Conservation (phyloP, 495 filamentous ascomycete genomes). For the Schizothecium vesticola region DNA sequence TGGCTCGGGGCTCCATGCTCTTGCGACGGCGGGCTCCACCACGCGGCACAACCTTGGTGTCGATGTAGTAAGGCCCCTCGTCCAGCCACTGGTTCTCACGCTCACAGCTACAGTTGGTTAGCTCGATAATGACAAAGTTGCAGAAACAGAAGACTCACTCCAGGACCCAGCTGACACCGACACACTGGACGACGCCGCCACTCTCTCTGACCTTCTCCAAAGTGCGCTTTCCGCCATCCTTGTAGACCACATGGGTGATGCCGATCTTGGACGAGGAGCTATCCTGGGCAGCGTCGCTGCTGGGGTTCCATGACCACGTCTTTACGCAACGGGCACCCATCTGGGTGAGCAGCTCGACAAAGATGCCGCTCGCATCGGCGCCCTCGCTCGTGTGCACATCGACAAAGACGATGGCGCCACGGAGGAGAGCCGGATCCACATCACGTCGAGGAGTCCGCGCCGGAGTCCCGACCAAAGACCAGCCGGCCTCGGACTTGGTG, state of each 20-base stretch:
- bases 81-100: slow-evolving; percentile 71
- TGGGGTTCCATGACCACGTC: slow-evolving; percentile 79
- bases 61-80: slow-evolving; percentile 63
- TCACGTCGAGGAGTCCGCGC: slow-evolving; percentile 49
- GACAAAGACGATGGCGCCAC: slow-evolving; percentile 78
- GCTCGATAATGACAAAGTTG: background rate
- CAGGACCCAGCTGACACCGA: slow-evolving; percentile 83
- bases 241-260: slow-evolving; percentile 93
- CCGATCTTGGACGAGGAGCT: slow-evolving; percentile 55
- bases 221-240: slow-evolving; percentile 83
- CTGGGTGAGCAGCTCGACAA: slow-evolving; percentile 71
- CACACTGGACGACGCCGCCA: slow-evolving; percentile 70
- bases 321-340: slow-evolving; percentile 85
- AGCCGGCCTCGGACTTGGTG: slow-evolving; percentile 34
- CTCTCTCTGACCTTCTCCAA: slow-evolving; percentile 78
- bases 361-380: slow-evolving; percentile 77
- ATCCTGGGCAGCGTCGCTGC: slow-evolving; percentile 25
- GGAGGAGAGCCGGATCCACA: slow-evolving; percentile 48
- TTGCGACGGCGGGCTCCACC: slow-evolving; percentile 75
- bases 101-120: slow-evolving; percentile 57
- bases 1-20: slow-evolving; percentile 82
- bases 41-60: slow-evolving; percentile 65
- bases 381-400: slow-evolving; percentile 92
- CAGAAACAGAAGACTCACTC: slow-evolving; percentile 52
- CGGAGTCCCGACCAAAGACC: slow-evolving; percentile 51